Evolutionary conservation across 2,329 filamentous ascomycete genomes (phyloP).

Genomic region (Neonectria faginata): DNA sequence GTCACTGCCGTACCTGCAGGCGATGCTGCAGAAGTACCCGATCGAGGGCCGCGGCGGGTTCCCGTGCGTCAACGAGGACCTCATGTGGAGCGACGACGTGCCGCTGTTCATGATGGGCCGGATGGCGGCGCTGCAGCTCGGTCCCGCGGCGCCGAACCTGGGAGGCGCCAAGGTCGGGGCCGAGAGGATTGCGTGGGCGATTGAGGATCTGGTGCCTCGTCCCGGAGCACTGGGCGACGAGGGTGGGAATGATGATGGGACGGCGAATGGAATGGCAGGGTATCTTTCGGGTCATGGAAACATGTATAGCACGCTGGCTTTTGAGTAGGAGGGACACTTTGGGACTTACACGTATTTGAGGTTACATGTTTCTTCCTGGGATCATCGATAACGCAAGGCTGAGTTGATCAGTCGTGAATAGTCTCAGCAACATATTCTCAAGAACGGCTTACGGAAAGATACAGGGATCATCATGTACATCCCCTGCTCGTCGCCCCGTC

Average conservation of each 20-base stretch:
- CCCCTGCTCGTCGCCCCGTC: background rate
- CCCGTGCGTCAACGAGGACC: conserved; percentile 79
- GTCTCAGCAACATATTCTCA: too few species aligned
- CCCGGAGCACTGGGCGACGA: conserved; percentile 31
- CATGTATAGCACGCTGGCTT: conserved; percentile 50
- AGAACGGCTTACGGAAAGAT: background rate
- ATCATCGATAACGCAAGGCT: background rate
- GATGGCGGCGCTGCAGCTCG: conserved; percentile 74
- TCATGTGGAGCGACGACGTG: conserved; percentile 80
- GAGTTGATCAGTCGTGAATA: too few species aligned
- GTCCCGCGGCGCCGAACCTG: conserved; percentile 79
- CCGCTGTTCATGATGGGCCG: conserved; percentile 79
- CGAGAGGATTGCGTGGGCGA: conserved; percentile 78
- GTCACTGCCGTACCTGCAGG: conserved; percentile 70
- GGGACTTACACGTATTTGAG: background rate
- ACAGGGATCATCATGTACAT: background rate
- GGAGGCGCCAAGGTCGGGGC: conserved; percentile 79
- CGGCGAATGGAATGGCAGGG: conserved; percentile 35
- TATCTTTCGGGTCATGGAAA: conserved; percentile 53
- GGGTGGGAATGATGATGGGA: conserved; percentile 15
- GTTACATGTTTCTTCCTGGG: too few species aligned
- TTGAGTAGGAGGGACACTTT: conserved; percentile 24
- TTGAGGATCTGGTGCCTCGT: conserved; percentile 65
- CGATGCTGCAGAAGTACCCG: conserved; percentile 69
- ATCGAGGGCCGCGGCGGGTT: conserved; percentile 73